phyloP scores from a whole-genome alignment of 129 eudicot species.

The Flaveria robusta region DNA sequence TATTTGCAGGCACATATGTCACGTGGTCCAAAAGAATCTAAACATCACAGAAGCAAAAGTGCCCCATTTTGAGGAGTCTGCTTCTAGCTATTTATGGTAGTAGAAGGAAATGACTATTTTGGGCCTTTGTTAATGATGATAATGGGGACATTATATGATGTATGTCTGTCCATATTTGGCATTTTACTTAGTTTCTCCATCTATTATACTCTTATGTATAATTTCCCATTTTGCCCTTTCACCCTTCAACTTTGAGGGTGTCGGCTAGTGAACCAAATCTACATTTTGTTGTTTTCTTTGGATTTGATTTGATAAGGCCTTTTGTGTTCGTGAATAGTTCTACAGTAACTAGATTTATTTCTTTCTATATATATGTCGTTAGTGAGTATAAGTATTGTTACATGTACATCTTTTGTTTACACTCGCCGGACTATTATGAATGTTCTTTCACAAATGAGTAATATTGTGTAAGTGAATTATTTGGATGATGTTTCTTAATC shows the following conservation, averaged over 20 bases:
- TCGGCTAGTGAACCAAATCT: not conserved
- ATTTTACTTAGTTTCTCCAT: slow-evolving; percentile 19
- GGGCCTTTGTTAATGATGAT: slow-evolving; percentile 23
- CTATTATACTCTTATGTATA: not conserved
- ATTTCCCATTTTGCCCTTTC: slow-evolving; percentile 2
- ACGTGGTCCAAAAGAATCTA: slow-evolving; percentile 31
- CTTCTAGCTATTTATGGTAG: not conserved
- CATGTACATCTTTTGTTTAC: too few relatives aligned
- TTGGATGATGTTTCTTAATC: too few relatives aligned
- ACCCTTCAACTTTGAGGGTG: not conserved
- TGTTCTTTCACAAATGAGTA: too few relatives aligned
- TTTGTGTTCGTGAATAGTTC: too few relatives aligned
- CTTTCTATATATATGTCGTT: too few relatives aligned
- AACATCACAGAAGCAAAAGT: slow-evolving; percentile 43
- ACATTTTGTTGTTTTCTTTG: not conserved
- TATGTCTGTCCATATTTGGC: slow-evolving; percentile 34
- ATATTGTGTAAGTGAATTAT: too few relatives aligned
- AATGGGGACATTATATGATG: slow-evolving; percentile 3
- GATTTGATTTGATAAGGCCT: not conserved
- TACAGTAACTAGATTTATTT: too few relatives aligned
- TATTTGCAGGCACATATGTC: slow-evolving; percentile 25
- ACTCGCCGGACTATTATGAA: too few relatives aligned
- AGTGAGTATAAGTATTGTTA: too few relatives aligned
- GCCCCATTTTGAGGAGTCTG: slow-evolving; percentile 51
- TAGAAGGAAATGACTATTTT: slow-evolving; percentile 22